Base-by-base conservation (phyloP, 2,329 filamentous ascomycete species). In the Bipolaris oryzae region DNA sequence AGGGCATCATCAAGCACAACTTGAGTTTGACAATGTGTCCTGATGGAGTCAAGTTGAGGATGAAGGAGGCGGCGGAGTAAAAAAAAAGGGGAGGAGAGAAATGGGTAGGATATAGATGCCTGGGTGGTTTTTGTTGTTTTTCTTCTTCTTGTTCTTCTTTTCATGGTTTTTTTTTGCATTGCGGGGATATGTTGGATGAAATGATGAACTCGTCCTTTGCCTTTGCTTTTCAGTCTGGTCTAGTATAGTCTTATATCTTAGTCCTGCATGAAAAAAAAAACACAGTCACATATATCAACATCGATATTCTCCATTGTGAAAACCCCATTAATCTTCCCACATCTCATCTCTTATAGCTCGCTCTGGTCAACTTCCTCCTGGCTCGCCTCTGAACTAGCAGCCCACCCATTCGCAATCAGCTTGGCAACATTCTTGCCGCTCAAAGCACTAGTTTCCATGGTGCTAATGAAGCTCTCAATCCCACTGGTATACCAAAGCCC, bases 361-460 rank as follows among this genome's bases (percentile, higher is more conserved):
- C 20, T 16, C 42, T 55, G 52, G 28, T 50, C 33, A 5, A 9
- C 10, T 31, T 39, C 46, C 18, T 51, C 33, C 20, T 55, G 15
- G 16, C 18, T 15, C 18, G 38, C 3, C 10, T 23, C 28, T 4
- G 31, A 43, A 45, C 28, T n/a, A 20, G 28, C 13, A 23, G 39
- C 44, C 74, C 82, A 86, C 49, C 85, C 84, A 67, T 93, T 85
- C 0, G 87, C 81, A 43, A 94, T 81, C 51, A 95, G 77, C 61
- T 82, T 83, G 7, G 91, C 91, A 18, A 95, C 87, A 71, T 95
- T 95, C 84, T 85, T 91, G 0, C 95, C 95, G 87, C 95, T 95
- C 64, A 98, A 77, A 1, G 91, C 90, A 74, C 88, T 96, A 6
- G 95, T 97, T 81, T 99, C 95, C 95, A 99, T 98, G 0, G 92